Evolutionary conservation across 2,329 filamentous ascomycete species (phyloP), one percentile per base, ranked within the genome.

Genomic region (Fusarium redolens): DNA sequence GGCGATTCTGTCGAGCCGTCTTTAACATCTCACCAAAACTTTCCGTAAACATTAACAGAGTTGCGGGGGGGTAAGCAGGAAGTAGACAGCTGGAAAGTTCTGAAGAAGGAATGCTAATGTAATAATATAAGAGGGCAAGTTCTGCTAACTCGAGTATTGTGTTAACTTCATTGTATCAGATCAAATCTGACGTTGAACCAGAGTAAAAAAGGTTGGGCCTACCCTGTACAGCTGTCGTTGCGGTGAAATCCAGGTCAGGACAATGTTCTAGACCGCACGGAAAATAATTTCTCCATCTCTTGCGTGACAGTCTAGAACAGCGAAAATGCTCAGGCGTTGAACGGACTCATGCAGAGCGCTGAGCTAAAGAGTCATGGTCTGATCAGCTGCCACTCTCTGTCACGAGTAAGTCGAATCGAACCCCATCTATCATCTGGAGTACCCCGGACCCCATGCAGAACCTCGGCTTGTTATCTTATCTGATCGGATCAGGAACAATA

Each of bases 381-480:
- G 33, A 52, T 52, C 50, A 52, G 17, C 50, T 52, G 50, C 50
- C 22, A 20, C 12, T 28, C 25, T 6, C 31, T 52, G 33, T 52
- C 50, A 52, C 50, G 22, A 38, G 50, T 20, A 52, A 52, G 18
- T 52, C 5, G 8, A 7, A 38, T 18, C 9, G 9, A 28, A n/a
- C 33, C 22, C 33, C 50, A 28, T 37, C 3, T n/a, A 12, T 28
- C 33, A 40, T 13, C 31, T 52, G 22, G 18, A 28, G 12, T 48
- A 48, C 41, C 54, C 54, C 40, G 13, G 54, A 57, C 18, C 18
- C 13, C 13, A 38, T 35, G 31, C 18, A 25, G 15, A 17, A 28
- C 40, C 54, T 57, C 40, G 41, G 40, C 37, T 15, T 30, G n/a
- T 30, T 56, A 67, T 67, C 62, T 67, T 61, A 67, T 67, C 64